These are phyloP conservation scores for Cladosporium sphaerospermum DNA, from an alignment of 2,329 filamentous ascomycete genomes.

Conservation along the genomic window DNA sequence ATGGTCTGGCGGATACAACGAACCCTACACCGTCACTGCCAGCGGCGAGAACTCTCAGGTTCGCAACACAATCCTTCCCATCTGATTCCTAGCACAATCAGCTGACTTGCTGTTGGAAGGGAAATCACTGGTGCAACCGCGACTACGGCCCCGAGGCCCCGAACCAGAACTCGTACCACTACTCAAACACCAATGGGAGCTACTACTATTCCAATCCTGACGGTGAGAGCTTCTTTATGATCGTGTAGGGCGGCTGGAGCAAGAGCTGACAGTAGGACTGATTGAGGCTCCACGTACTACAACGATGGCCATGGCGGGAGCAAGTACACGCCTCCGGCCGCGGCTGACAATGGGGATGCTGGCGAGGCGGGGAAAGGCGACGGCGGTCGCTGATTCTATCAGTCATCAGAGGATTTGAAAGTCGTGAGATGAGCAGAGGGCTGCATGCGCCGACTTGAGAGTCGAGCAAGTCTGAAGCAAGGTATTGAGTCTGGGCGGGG, in stretches of 20 bases:
- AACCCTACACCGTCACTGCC: constrained; percentile 34
- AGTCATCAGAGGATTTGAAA: too few species aligned
- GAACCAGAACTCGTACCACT: constrained; percentile 59
- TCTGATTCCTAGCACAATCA: not conserved
- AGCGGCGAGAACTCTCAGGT: constrained; percentile 59
- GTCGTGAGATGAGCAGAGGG: too few species aligned
- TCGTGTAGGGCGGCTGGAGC: constrained; percentile 64
- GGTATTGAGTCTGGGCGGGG: too few species aligned
- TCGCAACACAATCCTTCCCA: not conserved
- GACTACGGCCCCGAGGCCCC: constrained; percentile 53
- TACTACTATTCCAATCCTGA: constrained; percentile 66
- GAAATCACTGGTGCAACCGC: constrained; percentile 62
- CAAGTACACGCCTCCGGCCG: constrained; percentile 48
- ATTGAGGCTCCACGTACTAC: constrained; percentile 56
- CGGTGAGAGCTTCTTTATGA: not conserved
- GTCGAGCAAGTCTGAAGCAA: too few species aligned
- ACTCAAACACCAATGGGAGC: constrained; percentile 56
- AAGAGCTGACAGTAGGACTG: constrained; percentile 10
- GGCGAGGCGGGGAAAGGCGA: too few species aligned
- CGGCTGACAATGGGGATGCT: not conserved
- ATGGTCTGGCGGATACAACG: not conserved
- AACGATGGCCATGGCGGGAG: constrained; percentile 53
- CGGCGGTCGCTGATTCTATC: too few species aligned
- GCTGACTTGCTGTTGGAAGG: constrained; percentile 37
- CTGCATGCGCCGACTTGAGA: too few species aligned